Base-by-base conservation (phyloP, 1,284 basidiomycete genomes). In the Fistulinella cinereoalba region DNA sequence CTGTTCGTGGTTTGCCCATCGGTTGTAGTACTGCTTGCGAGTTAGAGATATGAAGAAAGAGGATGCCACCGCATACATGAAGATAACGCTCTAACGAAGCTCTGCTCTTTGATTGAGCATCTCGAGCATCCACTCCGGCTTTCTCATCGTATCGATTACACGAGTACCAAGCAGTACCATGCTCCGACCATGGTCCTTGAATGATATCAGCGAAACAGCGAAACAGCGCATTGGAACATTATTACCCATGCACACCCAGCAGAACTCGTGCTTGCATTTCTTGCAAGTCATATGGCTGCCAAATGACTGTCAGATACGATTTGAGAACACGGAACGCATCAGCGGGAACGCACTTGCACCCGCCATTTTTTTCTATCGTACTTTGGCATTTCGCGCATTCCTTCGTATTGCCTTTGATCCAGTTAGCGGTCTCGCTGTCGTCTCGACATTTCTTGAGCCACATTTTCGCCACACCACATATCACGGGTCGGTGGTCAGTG, bases 351-450 rank as follows among this genome's bases (percentile, higher is more conserved):
- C 65, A 94, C 92, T 97, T 96, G 91, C 96, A 98, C 5, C 96
- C 95, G n/a, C 96, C 95, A 58, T 98, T 98, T 86, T 99, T 98
- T 78, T 99, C 95, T 55, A 99, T 98, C 42, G 95, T 97, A 58
- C 92, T 94, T 64, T 90, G 84, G 69, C 96, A 99, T 65, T 92
- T 87, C 37, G 85, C 80, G 65, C 96, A 99, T 69, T 99, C 96
- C 74, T 99, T 98, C 41, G 96, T 99, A 67, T 99, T 97, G 56
- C 94, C 97, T 77, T 91, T 92, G 72, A 99, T 95, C 96, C 96
- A 99, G 66, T 99, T 98, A 32, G 94, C 92, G 16, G 96, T 99
- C 74, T 99, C 97, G 56, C 89, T 93, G 65, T 99, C 96, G 66
- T 99, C 96, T 46, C 85, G 83, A 69, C 96, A 98, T 70, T 99